Base-by-base conservation (phyloP, 495 filamentous ascomycete species). In the Usnea hakonensis region DNA sequence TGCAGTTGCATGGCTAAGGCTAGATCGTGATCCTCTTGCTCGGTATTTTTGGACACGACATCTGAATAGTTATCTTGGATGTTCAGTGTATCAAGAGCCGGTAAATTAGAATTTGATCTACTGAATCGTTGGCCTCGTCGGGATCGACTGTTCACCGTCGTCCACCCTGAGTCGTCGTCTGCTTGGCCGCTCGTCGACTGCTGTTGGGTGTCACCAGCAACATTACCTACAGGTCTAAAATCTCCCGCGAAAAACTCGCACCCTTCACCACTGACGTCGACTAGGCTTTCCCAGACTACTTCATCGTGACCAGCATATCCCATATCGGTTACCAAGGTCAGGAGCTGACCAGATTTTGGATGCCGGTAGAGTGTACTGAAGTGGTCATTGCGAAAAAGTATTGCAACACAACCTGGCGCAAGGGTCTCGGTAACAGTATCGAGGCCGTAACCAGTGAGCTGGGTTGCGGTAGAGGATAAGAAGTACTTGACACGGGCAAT, bases 331-430 rank as follows among this genome's bases (percentile, higher is more conserved):
- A 98, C 90, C 21, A 97, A 72, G 0, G 87, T 89, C 61, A 88
- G 80, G 0, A 98, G 79, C 64, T 86, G 80, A 5, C 80, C 72
- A 0, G 88, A 87, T 35, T 83, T 76, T 0, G 91, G 90, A 64
- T 94, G 77, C 62, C 90, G 85, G 71, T 96, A 95, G 0, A 98
- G 70, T 0, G 94, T 97, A 35, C 87, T 87, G 70, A 98, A 98
- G 74, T 98, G 94, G 68, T 97, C 93, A 65, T 98, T 98, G 37
- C 94, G 84, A 76, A 98, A 98, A 3, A 97, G 74, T 55, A 98
- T 97, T 0, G 88, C 89, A 10, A 95, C 78, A 0, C 86, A 83
- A 3, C 90, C 90, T 1, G 90, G 88, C 17, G 77, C 74, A 52
- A 96, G 72, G 9, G 74, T 79, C 50, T 82, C 79, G 3, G 76